Conservation (phyloP, 208 protist species). For the Crithidia brevicula region DNA sequence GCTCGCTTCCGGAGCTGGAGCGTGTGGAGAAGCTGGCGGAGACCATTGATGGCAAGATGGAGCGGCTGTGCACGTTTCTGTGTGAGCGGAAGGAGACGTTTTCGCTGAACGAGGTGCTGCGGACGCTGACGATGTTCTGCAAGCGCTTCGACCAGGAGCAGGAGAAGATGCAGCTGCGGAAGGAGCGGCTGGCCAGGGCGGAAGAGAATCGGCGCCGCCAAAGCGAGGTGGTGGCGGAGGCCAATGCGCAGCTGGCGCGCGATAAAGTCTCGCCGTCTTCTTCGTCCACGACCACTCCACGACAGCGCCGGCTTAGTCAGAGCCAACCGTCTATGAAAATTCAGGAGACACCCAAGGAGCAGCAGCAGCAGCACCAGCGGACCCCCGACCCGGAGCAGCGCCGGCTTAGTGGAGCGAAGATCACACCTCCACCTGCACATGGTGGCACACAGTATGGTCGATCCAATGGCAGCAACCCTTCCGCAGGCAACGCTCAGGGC, state of each 20-base stretch:
- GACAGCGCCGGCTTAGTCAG: not conserved
- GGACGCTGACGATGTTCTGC: constrained; percentile 58
- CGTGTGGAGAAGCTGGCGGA: constrained; percentile 49
- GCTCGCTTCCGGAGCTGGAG: constrained; percentile 48
- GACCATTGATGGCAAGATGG: constrained; percentile 47
- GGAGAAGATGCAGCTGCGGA: constrained; percentile 31
- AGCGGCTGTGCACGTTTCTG: constrained; percentile 53
- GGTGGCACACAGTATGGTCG: not conserved
- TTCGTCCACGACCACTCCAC: not conserved
- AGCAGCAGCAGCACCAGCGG: not conserved
- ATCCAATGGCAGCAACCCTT: not conserved
- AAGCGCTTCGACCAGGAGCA: constrained; percentile 63
- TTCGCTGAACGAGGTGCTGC: constrained; percentile 60
- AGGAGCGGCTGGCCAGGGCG: constrained; percentile 5
- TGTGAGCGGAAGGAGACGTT: constrained; percentile 59
- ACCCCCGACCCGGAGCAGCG: constrained; percentile 8
- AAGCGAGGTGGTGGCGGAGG: constrained; percentile 12
- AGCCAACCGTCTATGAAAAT: not conserved
- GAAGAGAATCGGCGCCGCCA: constrained; percentile 11
- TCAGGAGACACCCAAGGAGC: not conserved
- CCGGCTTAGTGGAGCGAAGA: not conserved
- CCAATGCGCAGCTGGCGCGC: constrained; percentile 8
- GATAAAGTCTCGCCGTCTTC: not conserved
- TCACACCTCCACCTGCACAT: not conserved
- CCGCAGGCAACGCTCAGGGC: not conserved